Base-by-base conservation (phyloP, 2,329 filamentous ascomycete genomes). In the Aureobasidium pullulans region DNA sequence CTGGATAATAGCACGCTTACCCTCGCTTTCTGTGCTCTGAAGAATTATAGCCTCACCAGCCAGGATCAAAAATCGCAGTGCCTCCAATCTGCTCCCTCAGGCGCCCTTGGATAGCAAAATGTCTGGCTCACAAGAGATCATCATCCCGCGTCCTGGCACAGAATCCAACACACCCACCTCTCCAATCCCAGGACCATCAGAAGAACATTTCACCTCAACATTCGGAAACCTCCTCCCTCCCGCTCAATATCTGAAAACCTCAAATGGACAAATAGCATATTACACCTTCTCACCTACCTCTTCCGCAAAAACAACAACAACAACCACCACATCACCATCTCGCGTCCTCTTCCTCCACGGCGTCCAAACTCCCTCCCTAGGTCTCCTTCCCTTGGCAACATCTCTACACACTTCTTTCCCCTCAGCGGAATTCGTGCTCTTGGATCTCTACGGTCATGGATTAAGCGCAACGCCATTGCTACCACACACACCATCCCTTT, bases 361-460 rank as follows among this genome's bases (percentile, higher is more conserved):
- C 28, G 73, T 81, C 0, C 75, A 80, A 57, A 82, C 79, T 0
- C 75, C 77, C 6, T 76, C 79, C 1, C 65, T 82, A 3, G 79
- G 79, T 23, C 66, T 82, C 56, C 66, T 73, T 0, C 78, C 79
- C 0, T 69, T 82, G 1, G 70, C 73, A 0, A 66, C 62, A 6
- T 62, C 65, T 0, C 68, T 83, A 1, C 68, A 70, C 1, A 37
- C 66, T 0, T 63, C 62, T 0, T 75, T 73, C 47, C 73, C 77
- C 0, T 29, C 63, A 0, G 66, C 77, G 0, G 70, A 77, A 10
- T 69, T 76, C 34, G 75, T 78, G 0, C 67, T 80, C 1, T 16
- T 80, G 13, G 80, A 83, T 59, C 73, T 77, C 10, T 82, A 78
- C 78, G 80, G 80, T 32, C 81, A 83, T 53, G 80, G 80, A 0